Evolutionary conservation across 345 rosid species (phyloP).

Genomic region (Sisymbrium irio): DNA sequence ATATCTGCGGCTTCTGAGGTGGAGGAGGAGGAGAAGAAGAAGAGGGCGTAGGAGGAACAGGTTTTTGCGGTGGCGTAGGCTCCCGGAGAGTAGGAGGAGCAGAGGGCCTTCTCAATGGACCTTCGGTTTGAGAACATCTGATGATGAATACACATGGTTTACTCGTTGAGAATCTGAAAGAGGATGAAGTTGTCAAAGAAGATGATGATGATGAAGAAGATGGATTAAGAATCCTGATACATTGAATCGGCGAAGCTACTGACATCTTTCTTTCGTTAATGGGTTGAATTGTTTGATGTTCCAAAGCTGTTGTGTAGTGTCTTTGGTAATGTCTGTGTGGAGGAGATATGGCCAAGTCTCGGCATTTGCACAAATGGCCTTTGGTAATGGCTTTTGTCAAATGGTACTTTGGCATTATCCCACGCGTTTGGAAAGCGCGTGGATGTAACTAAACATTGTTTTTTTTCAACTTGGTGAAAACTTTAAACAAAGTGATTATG

Average conservation of each 20-base stretch:
- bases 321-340: slow-evolving; percentile 35
- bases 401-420: background rate
- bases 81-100: slow-evolving; percentile 62
- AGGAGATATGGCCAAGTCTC: slow-evolving; percentile 38
- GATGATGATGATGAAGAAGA: slow-evolving; percentile 44
- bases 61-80: slow-evolving; percentile 44
- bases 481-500: background rate
- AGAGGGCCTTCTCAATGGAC: slow-evolving; percentile 85
- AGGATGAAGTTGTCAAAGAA: slow-evolving; percentile 35
- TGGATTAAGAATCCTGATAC: slow-evolving; percentile 56
- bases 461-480: background rate
- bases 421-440: slow-evolving; percentile 12
- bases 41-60: slow-evolving; percentile 42
- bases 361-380: slow-evolving; percentile 4
- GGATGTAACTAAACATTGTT: background rate
- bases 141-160: slow-evolving; percentile 47
- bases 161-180: slow-evolving; percentile 45
- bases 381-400: slow-evolving; percentile 8
- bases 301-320: background rate
- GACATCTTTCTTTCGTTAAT: slow-evolving; percentile 47
- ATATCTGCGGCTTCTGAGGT: slow-evolving; percentile 30
- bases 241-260: slow-evolving; percentile 60
- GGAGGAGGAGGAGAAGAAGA: slow-evolving; percentile 37
- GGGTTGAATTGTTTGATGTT: background rate
- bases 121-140: slow-evolving; percentile 76